These are phyloP conservation scores for Kwoniella botswanensis DNA, from an alignment of 768 basidiomycete species.

Conservation along the genomic window DNA sequence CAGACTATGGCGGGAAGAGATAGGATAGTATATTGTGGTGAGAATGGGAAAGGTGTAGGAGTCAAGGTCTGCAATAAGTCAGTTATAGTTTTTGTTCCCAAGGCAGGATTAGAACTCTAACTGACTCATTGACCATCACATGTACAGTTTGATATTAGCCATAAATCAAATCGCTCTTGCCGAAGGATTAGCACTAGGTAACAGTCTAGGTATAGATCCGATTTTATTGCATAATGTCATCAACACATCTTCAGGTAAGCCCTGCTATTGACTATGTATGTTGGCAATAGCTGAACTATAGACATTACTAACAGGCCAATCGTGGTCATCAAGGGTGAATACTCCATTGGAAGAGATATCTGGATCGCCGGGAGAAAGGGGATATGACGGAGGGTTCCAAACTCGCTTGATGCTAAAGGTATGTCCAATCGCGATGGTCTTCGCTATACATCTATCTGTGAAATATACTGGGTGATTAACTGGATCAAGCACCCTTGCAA, in stretches of 20 bases:
- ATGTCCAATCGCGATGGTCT: not conserved
- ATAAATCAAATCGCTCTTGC: conserved; percentile 52
- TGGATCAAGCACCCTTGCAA: too few species aligned
- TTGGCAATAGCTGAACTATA: too few species aligned
- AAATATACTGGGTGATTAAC: not conserved
- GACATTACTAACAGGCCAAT: conserved; percentile 35
- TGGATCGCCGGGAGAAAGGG: conserved; percentile 39
- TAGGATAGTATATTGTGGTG: conserved; percentile 45
- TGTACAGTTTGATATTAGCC: conserved; percentile 45
- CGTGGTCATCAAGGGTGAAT: conserved; percentile 51
- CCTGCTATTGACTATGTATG: not conserved
- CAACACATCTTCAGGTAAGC: conserved; percentile 46
- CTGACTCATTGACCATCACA: not conserved
- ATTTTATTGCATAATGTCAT: conserved; percentile 42
- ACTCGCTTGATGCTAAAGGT: conserved; percentile 51
- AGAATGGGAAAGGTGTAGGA: conserved; percentile 47
- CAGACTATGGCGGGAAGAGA: conserved; percentile 45
- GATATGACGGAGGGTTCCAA: conserved; percentile 46
- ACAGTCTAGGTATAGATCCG: conserved; percentile 44
- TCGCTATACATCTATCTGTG: not conserved
- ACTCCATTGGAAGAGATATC: conserved; percentile 39
- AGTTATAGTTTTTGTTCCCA: not conserved
- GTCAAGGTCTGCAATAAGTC: conserved; percentile 49
- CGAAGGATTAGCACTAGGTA: conserved; percentile 46
- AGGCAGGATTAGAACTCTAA: not conserved